A percentile compares a stretch with the other conserved stretches of the same genome.
Evolutionary conservation across 805 yeast genomes (phyloP).

Genomic region (Saccharomycopsis vini): DNA sequence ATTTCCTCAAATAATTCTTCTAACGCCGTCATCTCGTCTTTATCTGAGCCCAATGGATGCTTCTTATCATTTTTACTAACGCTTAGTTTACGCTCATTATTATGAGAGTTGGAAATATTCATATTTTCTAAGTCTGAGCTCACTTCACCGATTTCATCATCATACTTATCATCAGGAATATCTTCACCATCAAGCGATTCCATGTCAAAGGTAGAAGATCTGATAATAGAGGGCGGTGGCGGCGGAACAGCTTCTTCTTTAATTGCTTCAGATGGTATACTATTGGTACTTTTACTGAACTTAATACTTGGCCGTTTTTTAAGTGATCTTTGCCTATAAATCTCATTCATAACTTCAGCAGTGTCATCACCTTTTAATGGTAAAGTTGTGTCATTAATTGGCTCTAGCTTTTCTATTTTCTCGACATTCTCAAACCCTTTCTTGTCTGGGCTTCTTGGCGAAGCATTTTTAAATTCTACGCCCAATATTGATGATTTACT

Average conservation of each 20-base stretch:
- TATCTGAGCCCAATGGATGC: conserved; percentile 2
- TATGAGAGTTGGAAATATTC: conserved; percentile 19
- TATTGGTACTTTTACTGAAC: conserved; percentile 5
- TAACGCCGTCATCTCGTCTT: conserved; percentile 26
- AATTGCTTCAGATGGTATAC: neutral
- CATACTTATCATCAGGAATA: conserved; percentile 16
- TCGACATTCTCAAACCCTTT: conserved; percentile 17
- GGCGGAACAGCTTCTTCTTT: conserved; percentile 13
- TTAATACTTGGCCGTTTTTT: conserved; percentile 12
- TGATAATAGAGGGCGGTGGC: conserved; percentile 3
- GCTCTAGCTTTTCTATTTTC: conserved; percentile 14
- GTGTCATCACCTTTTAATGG: conserved; percentile 4
- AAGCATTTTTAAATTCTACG: conserved; percentile 15
- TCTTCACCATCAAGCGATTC: neutral
- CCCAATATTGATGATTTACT: conserved; percentile 15
- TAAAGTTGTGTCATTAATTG: no score
- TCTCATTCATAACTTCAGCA: conserved; percentile 13
- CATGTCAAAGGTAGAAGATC: neutral
- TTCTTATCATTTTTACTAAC: neutral
- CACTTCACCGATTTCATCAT: conserved; percentile 25
- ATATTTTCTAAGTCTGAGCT: no score
- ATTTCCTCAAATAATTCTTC: conserved; percentile 71
- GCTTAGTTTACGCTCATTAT: neutral
- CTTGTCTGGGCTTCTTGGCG: conserved; percentile 12
- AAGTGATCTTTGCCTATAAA: conserved; percentile 8